phyloP scores from a whole-genome alignment of 2,329 filamentous ascomycete species.

The Aspergillus sp. region DNA sequence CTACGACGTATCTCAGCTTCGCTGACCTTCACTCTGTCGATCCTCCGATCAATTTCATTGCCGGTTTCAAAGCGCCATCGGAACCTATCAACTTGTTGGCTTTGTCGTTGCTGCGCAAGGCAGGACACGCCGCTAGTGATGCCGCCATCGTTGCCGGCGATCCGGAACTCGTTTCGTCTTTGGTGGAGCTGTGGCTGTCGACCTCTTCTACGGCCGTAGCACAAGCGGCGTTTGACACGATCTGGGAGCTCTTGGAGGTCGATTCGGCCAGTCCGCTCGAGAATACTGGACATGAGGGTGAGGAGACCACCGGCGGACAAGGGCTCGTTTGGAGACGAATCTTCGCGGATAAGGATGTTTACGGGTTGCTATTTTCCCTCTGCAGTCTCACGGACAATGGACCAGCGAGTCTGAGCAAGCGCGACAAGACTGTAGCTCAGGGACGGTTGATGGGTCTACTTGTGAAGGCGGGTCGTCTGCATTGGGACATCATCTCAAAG shows the following conservation, averaged over 20 bases:
- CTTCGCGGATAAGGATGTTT: conserved; percentile 62
- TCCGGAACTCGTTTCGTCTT: conserved; percentile 55
- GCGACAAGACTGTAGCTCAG: conserved; percentile 61
- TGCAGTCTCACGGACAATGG: conserved; percentile 49
- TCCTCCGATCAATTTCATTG: conserved; percentile 55
- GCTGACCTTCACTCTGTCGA: conserved; percentile 51
- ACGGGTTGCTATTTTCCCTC: conserved; percentile 57
- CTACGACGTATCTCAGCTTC: conserved; percentile 53
- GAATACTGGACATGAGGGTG: conserved; percentile 24
- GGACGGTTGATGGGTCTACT: conserved; percentile 62
- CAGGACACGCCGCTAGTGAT: conserved; percentile 53
- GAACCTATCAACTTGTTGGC: conserved; percentile 59
- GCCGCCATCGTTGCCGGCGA: conserved; percentile 61
- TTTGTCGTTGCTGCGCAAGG: conserved; percentile 59
- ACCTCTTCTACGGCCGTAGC: conserved; percentile 58
- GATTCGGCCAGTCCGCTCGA: conserved; percentile 44
- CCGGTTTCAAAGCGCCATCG: conserved; percentile 54
- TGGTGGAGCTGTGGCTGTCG: conserved; percentile 62
- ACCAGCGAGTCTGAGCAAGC: conserved; percentile 48
- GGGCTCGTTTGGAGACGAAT: conserved; percentile 63
- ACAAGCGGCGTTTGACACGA: conserved; percentile 54
- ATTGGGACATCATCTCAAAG: conserved; percentile 56
- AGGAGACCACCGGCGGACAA: conserved; percentile 42
- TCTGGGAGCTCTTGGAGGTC: conserved; percentile 56
- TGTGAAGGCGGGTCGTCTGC: conserved; percentile 54